Evolutionary conservation across 2,329 filamentous ascomycete species (phyloP).

Genomic region (Pseudocercospora cruenta): DNA sequence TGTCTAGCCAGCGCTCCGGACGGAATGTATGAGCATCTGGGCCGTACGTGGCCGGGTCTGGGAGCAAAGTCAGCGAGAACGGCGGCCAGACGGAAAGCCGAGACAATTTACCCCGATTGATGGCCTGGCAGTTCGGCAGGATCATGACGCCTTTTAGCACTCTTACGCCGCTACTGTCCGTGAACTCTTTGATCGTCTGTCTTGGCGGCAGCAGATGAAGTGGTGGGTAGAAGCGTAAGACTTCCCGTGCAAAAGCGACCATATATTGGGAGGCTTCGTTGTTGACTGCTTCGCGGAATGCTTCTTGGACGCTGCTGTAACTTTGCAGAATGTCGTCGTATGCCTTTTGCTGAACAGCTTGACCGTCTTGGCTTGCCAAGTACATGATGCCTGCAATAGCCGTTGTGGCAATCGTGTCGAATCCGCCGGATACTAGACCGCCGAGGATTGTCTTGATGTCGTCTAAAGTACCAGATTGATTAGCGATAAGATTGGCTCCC

Average conservation of each 20-base stretch:
- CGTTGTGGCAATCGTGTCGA: slow-evolving; percentile 7
- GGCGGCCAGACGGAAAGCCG: neutral
- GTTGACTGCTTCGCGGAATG: neutral
- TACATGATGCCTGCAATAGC: slow-evolving; percentile 10
- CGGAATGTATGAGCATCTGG: slow-evolving; percentile 18
- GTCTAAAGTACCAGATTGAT: neutral
- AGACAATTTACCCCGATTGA: neutral
- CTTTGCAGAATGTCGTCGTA: neutral
- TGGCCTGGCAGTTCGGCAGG: slow-evolving; percentile 13
- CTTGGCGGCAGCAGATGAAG: slow-evolving; percentile 9
- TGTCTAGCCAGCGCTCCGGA: slow-evolving; percentile 32
- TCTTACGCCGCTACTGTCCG: neutral
- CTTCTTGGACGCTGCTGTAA: neutral
- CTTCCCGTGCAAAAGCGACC: slow-evolving; percentile 4
- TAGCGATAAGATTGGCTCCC: neutral
- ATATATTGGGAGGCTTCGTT: slow-evolving; percentile 2
- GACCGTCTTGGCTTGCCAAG: slow-evolving; percentile 4
- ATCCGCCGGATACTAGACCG: slow-evolving; percentile 12
- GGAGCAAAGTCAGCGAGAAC: neutral
- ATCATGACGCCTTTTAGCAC: slow-evolving; percentile 5
- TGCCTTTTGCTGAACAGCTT: neutral
- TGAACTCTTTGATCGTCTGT: slow-evolving; percentile 8
- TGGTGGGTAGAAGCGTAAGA: slow-evolving; percentile 8
- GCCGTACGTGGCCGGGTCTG: slow-evolving; percentile 9
- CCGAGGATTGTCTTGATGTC: slow-evolving; percentile 8